Conservation (phyloP, 2,329 filamentous ascomycete species). For the Phialophora macrospora region DNA sequence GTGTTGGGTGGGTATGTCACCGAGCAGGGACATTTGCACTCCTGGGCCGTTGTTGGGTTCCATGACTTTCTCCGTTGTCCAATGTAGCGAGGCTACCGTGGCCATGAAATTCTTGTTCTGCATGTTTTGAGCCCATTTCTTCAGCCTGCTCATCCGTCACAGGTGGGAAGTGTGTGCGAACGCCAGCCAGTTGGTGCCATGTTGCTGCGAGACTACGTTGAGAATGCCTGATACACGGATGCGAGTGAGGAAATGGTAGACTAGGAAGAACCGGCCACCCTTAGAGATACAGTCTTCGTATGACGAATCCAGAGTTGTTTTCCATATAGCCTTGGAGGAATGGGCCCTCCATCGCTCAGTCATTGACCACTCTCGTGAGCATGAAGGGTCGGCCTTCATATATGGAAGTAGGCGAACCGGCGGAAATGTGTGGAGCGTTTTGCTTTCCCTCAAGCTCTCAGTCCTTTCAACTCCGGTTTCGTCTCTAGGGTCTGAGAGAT, state of each 20-base stretch:
- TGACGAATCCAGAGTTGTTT: neutral
- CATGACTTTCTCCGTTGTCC: neutral
- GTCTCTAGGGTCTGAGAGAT: constrained; percentile 89
- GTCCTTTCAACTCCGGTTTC: constrained; percentile 46
- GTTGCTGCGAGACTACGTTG: neutral
- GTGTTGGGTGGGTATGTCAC: neutral
- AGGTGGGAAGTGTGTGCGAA: neutral
- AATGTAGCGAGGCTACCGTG: neutral
- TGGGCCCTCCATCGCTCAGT: neutral
- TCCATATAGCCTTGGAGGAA: neutral
- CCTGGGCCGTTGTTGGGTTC: neutral
- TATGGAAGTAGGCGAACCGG: neutral
- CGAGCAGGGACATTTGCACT: neutral
- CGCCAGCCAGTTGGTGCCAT: neutral
- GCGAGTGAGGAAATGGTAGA: neutral
- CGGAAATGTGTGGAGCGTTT: neutral
- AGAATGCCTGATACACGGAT: neutral
- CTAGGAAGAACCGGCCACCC: neutral
- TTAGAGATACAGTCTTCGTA: neutral
- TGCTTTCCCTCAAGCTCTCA: constrained; percentile 21
- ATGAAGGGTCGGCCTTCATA: neutral
- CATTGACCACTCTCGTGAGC: neutral
- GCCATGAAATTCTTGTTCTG: neutral
- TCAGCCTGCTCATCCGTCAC: neutral
- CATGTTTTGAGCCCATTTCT: neutral